A percentile compares a stretch with the other conserved stretches of the same genome.
phyloP scores from a whole-genome alignment of 2,329 filamentous ascomycete species.

The Hymenoscyphus fraxineus region DNA sequence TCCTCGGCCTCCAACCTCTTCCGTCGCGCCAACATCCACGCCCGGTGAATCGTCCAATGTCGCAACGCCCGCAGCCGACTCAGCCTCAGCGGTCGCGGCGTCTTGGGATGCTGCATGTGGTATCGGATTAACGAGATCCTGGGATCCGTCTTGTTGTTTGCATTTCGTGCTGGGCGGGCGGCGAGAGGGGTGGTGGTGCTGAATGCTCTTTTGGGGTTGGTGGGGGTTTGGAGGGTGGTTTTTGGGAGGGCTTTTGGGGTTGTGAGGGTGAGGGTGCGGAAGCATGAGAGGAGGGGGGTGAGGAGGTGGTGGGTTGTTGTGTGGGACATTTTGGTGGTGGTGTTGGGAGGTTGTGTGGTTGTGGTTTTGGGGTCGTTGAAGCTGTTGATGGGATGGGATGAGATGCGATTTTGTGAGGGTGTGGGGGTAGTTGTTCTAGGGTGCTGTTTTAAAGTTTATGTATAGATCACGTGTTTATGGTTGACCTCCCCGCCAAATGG shows the following conservation, averaged over 20 bases:
- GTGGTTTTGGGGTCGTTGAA: conserved; percentile 1
- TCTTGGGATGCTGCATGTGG: conserved; percentile 64
- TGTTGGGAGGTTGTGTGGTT: not conserved
- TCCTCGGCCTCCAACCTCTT: conserved; percentile 62
- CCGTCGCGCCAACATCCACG: conserved; percentile 78
- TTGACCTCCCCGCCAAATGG: no score
- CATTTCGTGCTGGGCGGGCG: conserved; percentile 2
- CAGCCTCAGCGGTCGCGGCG: conserved; percentile 78
- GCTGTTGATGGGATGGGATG: not conserved
- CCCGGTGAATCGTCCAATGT: conserved; percentile 98
- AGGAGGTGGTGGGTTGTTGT: conserved; percentile 26
- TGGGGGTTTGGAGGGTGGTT: conserved; percentile 5
- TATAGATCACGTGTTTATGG: no score
- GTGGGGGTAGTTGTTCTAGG: not conserved
- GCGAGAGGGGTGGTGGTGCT: conserved; percentile 17
- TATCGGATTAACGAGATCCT: conserved; percentile 60
- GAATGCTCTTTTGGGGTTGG: conserved; percentile 19
- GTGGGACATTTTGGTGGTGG: conserved; percentile 21
- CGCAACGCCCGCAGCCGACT: conserved; percentile 81
- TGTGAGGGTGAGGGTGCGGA: conserved; percentile 29
- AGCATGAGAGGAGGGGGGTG: conserved; percentile 23
- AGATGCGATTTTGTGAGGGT: not conserved
- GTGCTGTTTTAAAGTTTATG: no score
- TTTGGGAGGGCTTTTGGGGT: conserved; percentile 19
- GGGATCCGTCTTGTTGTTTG: conserved; percentile 23